These are phyloP conservation scores for Phytophthora pisi DNA, from an alignment of 352 stramenopile species.

Conservation along the genomic window DNA sequence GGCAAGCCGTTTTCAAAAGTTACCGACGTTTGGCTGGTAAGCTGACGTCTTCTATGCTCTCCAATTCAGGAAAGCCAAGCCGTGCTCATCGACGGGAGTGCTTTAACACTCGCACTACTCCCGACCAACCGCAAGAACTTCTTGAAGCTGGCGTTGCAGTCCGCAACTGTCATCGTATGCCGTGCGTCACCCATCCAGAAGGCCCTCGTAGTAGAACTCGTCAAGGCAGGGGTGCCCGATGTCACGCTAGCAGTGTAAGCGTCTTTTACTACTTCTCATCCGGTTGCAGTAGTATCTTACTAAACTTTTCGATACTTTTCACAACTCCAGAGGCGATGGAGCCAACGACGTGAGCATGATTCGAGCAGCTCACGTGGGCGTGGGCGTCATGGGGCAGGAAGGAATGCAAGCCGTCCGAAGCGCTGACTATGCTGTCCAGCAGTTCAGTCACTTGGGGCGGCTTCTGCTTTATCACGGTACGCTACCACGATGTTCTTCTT, in stretches of 20 bases:
- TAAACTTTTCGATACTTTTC: background rate
- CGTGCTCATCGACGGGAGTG: constrained; percentile 70
- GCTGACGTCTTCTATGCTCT: background rate
- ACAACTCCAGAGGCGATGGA: constrained; percentile 93
- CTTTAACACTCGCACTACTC: constrained; percentile 62
- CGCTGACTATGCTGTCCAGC: constrained; percentile 81
- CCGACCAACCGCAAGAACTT: constrained; percentile 68
- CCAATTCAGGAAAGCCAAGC: constrained; percentile 59
- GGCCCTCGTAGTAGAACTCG: constrained; percentile 93
- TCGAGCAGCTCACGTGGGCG: constrained; percentile 97
- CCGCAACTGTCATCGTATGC: constrained; percentile 87
- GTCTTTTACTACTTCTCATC: constrained; percentile 6
- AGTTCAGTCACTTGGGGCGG: constrained; percentile 81
- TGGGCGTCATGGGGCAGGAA: constrained; percentile 98
- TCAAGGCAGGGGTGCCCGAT: constrained; percentile 80
- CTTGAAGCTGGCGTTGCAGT: constrained; percentile 69
- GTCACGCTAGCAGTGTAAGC: constrained; percentile 94
- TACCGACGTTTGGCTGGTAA: background rate
- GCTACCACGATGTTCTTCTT: background rate
- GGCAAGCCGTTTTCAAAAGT: constrained; percentile 19
- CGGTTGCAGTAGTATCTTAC: constrained; percentile 18
- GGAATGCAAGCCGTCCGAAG: constrained; percentile 90
- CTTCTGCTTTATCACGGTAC: constrained; percentile 78
- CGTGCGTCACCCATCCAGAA: constrained; percentile 91
- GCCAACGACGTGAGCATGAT: constrained; percentile 99